phyloP scores from a whole-genome alignment of 768 basidiomycete species.

The Kockovaella imperatae region DNA sequence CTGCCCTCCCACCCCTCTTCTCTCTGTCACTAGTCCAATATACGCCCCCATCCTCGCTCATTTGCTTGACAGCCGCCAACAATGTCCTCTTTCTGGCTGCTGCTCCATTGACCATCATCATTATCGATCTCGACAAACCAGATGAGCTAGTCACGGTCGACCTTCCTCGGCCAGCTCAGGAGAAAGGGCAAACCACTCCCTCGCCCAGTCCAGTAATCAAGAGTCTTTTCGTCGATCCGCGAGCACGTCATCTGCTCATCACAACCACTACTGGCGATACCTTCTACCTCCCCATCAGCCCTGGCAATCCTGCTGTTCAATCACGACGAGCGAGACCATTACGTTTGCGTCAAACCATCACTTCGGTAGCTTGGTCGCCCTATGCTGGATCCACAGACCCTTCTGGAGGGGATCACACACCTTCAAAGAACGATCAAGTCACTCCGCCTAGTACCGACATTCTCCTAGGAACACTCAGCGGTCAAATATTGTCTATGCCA shows the following conservation, averaged over 20 bases:
- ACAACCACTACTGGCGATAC: slow-evolving; percentile 84
- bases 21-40: slow-evolving; percentile 61
- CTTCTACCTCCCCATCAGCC: slow-evolving; percentile 67
- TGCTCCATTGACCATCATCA: slow-evolving; percentile 63
- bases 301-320: slow-evolving; percentile 20
- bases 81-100: slow-evolving; percentile 82
- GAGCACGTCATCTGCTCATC: slow-evolving; percentile 80
- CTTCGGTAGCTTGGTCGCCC: slow-evolving; percentile 85
- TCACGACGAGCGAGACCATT: slow-evolving; percentile 71
- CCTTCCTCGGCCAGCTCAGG: slow-evolving; percentile 57
- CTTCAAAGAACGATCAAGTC: slow-evolving; percentile 20
- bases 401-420: background rate
- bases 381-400: slow-evolving; percentile 49
- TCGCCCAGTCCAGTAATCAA: slow-evolving; percentile 49
- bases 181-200: slow-evolving; percentile 47
- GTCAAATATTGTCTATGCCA: slow-evolving; percentile 71
- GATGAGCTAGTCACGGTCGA: slow-evolving; percentile 67
- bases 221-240: slow-evolving; percentile 85
- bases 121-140: slow-evolving; percentile 81
- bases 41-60: slow-evolving; percentile 72
- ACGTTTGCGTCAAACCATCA: slow-evolving; percentile 74
- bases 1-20: slow-evolving; percentile 30
- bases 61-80: slow-evolving; percentile 74
- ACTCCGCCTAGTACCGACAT: slow-evolving; percentile 65
- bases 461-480: slow-evolving; percentile 75